These are phyloP conservation scores for Nemania diffusa DNA, from an alignment of 2,329 filamentous ascomycete species.

Conservation along the genomic window DNA sequence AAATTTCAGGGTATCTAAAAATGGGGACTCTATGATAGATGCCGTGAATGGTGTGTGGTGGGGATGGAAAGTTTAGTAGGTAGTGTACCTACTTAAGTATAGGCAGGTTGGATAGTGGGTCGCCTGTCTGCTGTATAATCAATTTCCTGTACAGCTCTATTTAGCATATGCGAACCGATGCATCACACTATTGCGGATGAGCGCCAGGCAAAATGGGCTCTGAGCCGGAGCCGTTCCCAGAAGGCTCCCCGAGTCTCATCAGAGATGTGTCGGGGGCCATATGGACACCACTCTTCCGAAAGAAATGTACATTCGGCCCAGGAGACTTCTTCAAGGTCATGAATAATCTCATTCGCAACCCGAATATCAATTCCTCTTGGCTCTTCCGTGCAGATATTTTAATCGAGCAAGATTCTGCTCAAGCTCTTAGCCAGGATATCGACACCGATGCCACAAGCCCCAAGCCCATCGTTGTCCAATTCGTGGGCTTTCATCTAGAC, in stretches of 20 bases:
- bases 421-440: constrained; percentile 48
- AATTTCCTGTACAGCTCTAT: not conserved
- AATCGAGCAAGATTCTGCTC: constrained; percentile 59
- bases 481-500: constrained; percentile 59
- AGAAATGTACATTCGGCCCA: constrained; percentile 70
- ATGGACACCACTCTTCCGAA: constrained; percentile 67
- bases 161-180: not conserved
- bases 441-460: constrained; percentile 43
- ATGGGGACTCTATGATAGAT: not conserved
- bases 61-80: not conserved
- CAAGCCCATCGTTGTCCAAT: constrained; percentile 55
- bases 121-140: not conserved
- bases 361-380: constrained; percentile 81
- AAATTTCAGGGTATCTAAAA: too few species aligned
- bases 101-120: not conserved
- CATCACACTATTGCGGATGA: not conserved
- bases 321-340: constrained; percentile 73
- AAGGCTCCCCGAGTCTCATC: constrained; percentile 50
- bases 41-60: not conserved
- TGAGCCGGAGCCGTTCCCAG: constrained; percentile 50
- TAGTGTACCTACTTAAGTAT: not conserved
- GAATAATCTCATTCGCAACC: constrained; percentile 79
- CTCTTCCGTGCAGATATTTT: constrained; percentile 82
- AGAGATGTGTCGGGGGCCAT: constrained; percentile 49
- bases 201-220: constrained; percentile 48